These are phyloP conservation scores for Cadophora sp. DNA, from an alignment of 2,329 filamentous ascomycete species.

Conservation along the genomic window DNA sequence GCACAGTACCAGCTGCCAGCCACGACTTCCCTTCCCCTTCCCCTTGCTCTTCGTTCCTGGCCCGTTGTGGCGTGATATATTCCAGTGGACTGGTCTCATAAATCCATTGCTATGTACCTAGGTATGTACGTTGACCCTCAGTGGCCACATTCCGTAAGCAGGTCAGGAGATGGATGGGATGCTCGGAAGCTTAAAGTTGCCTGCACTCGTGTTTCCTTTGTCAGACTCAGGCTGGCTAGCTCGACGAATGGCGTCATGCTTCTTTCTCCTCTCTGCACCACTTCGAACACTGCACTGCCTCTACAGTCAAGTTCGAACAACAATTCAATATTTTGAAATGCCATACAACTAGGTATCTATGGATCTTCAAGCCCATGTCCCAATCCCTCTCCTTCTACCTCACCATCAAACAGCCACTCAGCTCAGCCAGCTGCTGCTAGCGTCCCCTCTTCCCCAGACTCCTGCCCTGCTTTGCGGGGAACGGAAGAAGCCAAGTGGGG, in stretches of 20 bases:
- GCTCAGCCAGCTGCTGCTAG: not conserved
- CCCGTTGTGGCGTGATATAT: not conserved
- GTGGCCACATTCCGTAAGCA: not conserved
- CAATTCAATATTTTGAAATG: not conserved
- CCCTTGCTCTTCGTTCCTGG: not conserved
- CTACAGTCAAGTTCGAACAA: not conserved
- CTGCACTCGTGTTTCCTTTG: slow-evolving; percentile 2
- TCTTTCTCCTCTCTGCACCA: not conserved
- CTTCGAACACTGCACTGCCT: not conserved
- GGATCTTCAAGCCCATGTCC: not conserved
- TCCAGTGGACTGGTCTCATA: not conserved
- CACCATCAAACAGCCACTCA: not conserved
- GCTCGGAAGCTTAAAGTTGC: slow-evolving; percentile 15
- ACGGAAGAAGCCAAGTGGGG: slow-evolving; percentile 9
- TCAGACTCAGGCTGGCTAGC: not conserved
- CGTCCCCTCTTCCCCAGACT: slow-evolving; percentile 17
- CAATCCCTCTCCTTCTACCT: not conserved
- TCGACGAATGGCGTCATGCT: slow-evolving; percentile 11
- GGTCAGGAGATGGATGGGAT: slow-evolving; percentile 9
- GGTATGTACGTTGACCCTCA: not conserved
- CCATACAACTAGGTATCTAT: not conserved
- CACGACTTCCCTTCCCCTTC: not conserved
- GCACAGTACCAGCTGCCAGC: not conserved
- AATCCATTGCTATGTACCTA: not conserved
- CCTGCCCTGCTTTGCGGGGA: slow-evolving; percentile 1